Conservation (phyloP, 2,329 filamentous ascomycete genomes). For the Albophoma yamanashiensis region DNA sequence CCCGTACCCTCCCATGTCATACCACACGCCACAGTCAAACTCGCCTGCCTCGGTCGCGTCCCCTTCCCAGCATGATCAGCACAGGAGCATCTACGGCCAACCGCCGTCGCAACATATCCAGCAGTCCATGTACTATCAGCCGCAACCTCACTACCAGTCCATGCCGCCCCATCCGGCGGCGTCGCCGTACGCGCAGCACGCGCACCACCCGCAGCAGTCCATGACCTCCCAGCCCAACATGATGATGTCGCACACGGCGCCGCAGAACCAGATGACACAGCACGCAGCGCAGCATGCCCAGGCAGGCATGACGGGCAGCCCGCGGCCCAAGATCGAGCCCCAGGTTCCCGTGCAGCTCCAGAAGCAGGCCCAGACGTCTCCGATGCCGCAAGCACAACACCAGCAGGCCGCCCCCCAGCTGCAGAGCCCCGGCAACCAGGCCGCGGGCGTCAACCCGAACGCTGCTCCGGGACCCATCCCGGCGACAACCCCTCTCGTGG, state of each 20-base stretch:
- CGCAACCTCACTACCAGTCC: constrained; percentile 51
- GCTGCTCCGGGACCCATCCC: constrained; percentile 94
- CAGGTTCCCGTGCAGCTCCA: constrained; percentile 53
- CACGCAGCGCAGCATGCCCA: constrained; percentile 46
- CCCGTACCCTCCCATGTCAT: constrained; percentile 77
- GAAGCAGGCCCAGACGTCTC: constrained; percentile 34
- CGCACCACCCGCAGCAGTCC: constrained; percentile 37
- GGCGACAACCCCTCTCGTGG: constrained; percentile 87
- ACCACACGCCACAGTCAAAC: constrained; percentile 91
- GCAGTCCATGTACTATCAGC: constrained; percentile 66
- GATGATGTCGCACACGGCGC: constrained; percentile 53
- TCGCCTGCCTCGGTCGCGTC: constrained; percentile 90
- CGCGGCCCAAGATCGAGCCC: constrained; percentile 52
- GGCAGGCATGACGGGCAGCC: constrained; percentile 48
- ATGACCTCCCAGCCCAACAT: constrained; percentile 56
- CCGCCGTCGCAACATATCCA: constrained; percentile 69
- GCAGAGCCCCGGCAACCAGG: constrained; percentile 24
- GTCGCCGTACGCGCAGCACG: constrained; percentile 52
- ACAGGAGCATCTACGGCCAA: constrained; percentile 77
- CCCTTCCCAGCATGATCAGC: constrained; percentile 78
- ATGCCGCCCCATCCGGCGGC: constrained; percentile 53
- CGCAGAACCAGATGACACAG: constrained; percentile 48
- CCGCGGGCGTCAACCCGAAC: constrained; percentile 64
- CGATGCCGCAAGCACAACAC: constrained; percentile 27
- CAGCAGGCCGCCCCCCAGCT: constrained; percentile 26